Conservation (phyloP, 2,329 filamentous ascomycete species). For the Drechslerella coelobrocha region DNA sequence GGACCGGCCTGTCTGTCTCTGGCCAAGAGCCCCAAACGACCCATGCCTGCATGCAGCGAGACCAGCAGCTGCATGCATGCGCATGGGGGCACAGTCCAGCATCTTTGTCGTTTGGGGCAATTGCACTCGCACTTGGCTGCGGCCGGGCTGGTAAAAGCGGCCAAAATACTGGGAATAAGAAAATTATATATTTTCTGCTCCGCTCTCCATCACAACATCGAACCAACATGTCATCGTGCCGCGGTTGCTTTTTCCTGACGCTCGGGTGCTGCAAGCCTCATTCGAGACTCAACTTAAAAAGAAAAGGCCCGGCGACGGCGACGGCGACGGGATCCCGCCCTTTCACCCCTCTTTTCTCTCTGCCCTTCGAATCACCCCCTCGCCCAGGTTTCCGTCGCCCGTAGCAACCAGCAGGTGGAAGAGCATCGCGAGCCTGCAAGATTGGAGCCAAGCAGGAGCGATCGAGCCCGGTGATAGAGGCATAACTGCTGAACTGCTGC, state of each 20-base stretch:
- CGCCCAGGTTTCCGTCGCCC: slow-evolving; percentile 29
- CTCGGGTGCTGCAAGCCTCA: slow-evolving; percentile 18
- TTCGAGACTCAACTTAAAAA: too few relatives aligned
- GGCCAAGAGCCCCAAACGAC: too few relatives aligned
- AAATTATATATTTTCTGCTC: too few relatives aligned
- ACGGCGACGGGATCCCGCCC: too few relatives aligned
- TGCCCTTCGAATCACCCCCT: neutral
- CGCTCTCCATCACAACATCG: too few relatives aligned
- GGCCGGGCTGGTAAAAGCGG: neutral
- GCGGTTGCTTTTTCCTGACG: slow-evolving; percentile 1
- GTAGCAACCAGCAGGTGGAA: slow-evolving; percentile 33
- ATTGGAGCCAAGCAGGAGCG: too few relatives aligned
- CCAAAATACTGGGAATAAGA: too few relatives aligned
- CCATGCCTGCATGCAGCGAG: neutral
- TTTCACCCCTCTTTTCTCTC: neutral
- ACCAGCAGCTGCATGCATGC: neutral
- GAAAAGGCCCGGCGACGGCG: neutral
- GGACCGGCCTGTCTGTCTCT: neutral
- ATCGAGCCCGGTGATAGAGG: too few relatives aligned
- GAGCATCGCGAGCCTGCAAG: slow-evolving; percentile 5
- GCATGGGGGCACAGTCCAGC: neutral
- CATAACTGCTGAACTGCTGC: too few relatives aligned
- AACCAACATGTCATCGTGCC: neutral
- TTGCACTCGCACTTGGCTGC: neutral
- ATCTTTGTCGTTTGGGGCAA: neutral